These are phyloP conservation scores for Trichoderma afroharzianum DNA, from an alignment of 2,329 filamentous ascomycete genomes.

Conservation along the genomic window DNA sequence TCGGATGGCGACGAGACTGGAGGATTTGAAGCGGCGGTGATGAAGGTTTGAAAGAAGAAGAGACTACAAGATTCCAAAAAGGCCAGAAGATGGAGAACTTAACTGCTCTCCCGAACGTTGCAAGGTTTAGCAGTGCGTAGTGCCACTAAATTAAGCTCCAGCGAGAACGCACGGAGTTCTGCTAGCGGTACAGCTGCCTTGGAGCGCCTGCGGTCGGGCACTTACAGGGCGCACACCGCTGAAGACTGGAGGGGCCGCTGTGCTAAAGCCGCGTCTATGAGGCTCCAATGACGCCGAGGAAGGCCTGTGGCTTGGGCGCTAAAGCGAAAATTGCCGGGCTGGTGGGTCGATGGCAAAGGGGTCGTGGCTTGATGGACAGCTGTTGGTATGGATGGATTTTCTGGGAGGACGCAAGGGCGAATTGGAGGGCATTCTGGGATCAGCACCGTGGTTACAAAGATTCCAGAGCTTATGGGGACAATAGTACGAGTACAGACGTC, in stretches of 20 bases:
- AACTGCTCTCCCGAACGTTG: neutral
- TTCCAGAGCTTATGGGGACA: neutral
- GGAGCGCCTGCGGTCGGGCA: neutral
- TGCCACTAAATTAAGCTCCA: neutral
- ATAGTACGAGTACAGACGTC: neutral
- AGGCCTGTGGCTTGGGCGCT: constrained; percentile 11
- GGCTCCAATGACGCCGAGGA: constrained; percentile 11
- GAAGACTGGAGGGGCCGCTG: constrained; percentile 11
- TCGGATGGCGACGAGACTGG: neutral
- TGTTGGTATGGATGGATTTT: neutral
- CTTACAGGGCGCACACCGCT: constrained; percentile 18
- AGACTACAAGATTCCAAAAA: neutral
- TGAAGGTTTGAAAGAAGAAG: neutral
- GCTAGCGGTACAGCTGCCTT: neutral
- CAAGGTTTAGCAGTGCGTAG: neutral
- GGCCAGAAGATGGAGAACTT: constrained; percentile 8
- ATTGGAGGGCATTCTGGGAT: neutral
- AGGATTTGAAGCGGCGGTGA: neutral
- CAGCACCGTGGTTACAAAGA: neutral
- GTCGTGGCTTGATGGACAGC: constrained; percentile 14
- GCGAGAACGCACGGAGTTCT: neutral
- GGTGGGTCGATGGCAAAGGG: constrained; percentile 13
- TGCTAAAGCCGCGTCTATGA: neutral
- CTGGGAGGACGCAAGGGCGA: neutral
- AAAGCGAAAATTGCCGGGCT: neutral